Evolutionary conservation across 208 protist genomes (phyloP).

Genomic region (Leishmania tropica): DNA sequence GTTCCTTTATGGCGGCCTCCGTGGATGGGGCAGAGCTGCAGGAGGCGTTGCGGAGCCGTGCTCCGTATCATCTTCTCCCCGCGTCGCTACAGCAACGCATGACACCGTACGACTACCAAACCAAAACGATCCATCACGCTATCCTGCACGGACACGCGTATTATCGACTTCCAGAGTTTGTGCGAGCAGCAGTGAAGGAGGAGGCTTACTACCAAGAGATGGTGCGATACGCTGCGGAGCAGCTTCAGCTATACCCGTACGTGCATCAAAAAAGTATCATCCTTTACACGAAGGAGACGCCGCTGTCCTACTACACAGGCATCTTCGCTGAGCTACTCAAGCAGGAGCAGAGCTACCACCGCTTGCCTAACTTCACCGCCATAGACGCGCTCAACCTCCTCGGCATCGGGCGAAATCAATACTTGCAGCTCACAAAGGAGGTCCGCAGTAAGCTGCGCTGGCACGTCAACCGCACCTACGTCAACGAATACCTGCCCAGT

Average conservation of each 20-base stretch:
- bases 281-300: conserved; percentile 70
- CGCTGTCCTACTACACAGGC: conserved; percentile 72
- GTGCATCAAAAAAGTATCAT: conserved; percentile 56
- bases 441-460: conserved; percentile 88
- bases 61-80: conserved; percentile 59
- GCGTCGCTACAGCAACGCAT: conserved; percentile 71
- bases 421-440: conserved; percentile 96
- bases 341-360: conserved; percentile 91
- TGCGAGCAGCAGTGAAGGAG: conserved; percentile 47
- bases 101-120: conserved; percentile 53
- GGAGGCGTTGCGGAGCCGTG: conserved; percentile 49
- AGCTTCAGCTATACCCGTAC: conserved; percentile 86
- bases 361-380: conserved; percentile 97
- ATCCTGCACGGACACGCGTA: conserved; percentile 66
- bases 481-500: conserved; percentile 67
- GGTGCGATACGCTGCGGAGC: conserved; percentile 48
- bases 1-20: conserved; percentile 15
- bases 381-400: conserved; percentile 94
- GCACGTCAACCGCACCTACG: conserved; percentile 68
- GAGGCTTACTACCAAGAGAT: conserved; percentile 75
- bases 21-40: conserved; percentile 55
- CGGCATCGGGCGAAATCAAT: conserved; percentile 97
- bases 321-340: conserved; percentile 81
- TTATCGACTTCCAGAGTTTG: conserved; percentile 69
- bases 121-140: conserved; percentile 38